Evolutionary conservation across 371 early-diverging fungal genomes (phyloP), one percentile per base, ranked within the genome.

Genomic region (Mucor mucedo): DNA sequence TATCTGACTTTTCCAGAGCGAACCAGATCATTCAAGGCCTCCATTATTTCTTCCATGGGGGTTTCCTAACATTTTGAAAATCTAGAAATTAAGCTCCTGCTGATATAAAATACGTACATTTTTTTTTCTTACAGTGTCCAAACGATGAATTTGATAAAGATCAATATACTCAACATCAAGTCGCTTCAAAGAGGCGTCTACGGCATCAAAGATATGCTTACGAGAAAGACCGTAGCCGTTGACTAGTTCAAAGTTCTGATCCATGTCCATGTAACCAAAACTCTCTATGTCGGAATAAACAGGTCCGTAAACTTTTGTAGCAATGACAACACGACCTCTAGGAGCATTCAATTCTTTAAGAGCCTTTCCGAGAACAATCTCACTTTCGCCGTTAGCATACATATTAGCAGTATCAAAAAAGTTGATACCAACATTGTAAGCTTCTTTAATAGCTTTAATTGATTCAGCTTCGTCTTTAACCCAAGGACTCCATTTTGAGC

Each of bases 11-110:
- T 84, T 58, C 86, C 83, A n/a, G 65, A 52, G 10, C 68, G 64
- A 28, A 86, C 81, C 9, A 86, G 55, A 49, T 86, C 86, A 56
- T 86, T 62, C 8, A 86, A 58, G 4, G 86, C 82, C 55, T 78
- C 78, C 84, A 86, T 83, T n/a, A 80, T 86, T 67, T 84, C 86
- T 63, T 79, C 74, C 44, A 79, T 54, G 7, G 79, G 74, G 0
- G 80, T 79, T 14, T 76, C 47, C 66, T 75, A 59, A 5, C 1
- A 0, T n/a, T 5, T 21, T 21, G 21, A 2, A 44, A 2, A 41
- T n/a, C n/a, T 41, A 41, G 2, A 11, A 44, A 16, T 16, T 7
- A n/a, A 1, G 42, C 8, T 5, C 3, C 8, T 14, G 42, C 41
- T 35, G 47, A n/a, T 0, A 39, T n/a, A n/a, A n/a, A n/a, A n/a